Conservation (phyloP, 2,329 filamentous ascomycete genomes). For the Xylaria sp. region DNA sequence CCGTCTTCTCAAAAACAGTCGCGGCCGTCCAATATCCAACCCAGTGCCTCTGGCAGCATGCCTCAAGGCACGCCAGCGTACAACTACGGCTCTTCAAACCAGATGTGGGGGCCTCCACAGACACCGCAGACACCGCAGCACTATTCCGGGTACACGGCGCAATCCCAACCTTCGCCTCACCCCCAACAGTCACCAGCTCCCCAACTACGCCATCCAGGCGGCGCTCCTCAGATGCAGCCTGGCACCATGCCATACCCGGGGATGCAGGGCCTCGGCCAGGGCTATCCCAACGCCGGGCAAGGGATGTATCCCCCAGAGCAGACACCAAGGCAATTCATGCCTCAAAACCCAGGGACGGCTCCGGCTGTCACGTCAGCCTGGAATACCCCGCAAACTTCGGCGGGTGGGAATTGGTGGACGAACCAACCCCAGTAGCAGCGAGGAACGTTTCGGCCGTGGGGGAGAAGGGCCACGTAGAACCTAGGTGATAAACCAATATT, state of each 20-base stretch:
- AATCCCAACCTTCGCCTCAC: constrained; percentile 53
- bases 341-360: constrained; percentile 56
- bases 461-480: background rate
- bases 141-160: constrained; percentile 55
- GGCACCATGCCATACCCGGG: constrained; percentile 62
- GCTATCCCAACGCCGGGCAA: constrained; percentile 57
- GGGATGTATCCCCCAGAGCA: constrained; percentile 65
- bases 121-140: constrained; percentile 65
- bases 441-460: background rate
- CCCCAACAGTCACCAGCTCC: constrained; percentile 60
- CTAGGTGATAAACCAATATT: background rate
- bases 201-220: constrained; percentile 61
- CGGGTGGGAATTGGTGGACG: constrained; percentile 59
- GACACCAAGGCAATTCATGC: constrained; percentile 69
- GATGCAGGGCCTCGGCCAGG: constrained; percentile 63
- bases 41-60: constrained; percentile 56
- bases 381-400: constrained; percentile 64
- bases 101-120: constrained; percentile 65
- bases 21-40: constrained; percentile 63
- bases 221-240: constrained; percentile 58
- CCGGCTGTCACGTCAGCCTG: constrained; percentile 57
- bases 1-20: constrained; percentile 65
- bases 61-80: constrained; percentile 58
- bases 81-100: constrained; percentile 62
- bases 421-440: constrained; percentile 49